A percentile compares a stretch with the other conserved stretches of the same genome.
These are phyloP conservation scores for Brettanomyces custersianus DNA, from an alignment of 805 yeast species.

Conservation along the genomic window DNA sequence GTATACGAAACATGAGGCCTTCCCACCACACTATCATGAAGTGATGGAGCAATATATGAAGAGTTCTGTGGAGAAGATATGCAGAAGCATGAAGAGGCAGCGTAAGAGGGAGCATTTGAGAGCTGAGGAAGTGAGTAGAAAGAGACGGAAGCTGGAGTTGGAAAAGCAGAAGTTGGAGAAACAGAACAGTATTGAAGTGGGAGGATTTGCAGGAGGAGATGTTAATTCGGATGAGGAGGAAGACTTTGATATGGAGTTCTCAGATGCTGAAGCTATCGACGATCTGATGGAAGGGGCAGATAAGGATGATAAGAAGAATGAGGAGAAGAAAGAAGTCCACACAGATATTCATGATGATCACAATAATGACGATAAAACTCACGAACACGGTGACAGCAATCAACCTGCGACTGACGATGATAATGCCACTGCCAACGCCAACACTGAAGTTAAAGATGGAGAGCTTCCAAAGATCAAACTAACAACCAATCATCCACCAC, in stretches of 20 bases:
- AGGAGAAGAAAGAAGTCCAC: not conserved
- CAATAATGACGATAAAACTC: not conserved
- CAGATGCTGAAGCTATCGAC: slow-evolving; percentile 11
- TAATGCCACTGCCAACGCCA: not conserved
- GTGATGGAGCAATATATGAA: slow-evolving; percentile 11
- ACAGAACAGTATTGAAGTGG: slow-evolving; percentile 12
- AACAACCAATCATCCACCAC: too few species aligned
- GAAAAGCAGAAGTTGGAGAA: slow-evolving; percentile 13
- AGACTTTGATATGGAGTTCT: slow-evolving; percentile 24
- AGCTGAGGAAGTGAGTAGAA: slow-evolving; percentile 20
- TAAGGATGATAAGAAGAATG: not conserved
- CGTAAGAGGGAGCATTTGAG: slow-evolving; percentile 8
- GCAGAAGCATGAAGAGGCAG: not conserved
- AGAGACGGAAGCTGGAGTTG: slow-evolving; percentile 19
- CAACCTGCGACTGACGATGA: not conserved
- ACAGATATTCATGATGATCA: not conserved
- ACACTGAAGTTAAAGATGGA: not conserved
- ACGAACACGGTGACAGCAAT: not conserved
- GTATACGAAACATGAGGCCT: slow-evolving; percentile 14
- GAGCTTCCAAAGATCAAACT: too few species aligned
- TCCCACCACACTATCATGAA: slow-evolving; percentile 17
- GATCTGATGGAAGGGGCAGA: slow-evolving; percentile 1
- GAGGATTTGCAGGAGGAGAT: slow-evolving; percentile 13
- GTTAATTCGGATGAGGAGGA: slow-evolving; percentile 19
- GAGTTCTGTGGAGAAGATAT: slow-evolving; percentile 6